These are phyloP conservation scores for Musa schizocarpa DNA, from an alignment of 176 grass and related monocot species.

Conservation along the genomic window DNA sequence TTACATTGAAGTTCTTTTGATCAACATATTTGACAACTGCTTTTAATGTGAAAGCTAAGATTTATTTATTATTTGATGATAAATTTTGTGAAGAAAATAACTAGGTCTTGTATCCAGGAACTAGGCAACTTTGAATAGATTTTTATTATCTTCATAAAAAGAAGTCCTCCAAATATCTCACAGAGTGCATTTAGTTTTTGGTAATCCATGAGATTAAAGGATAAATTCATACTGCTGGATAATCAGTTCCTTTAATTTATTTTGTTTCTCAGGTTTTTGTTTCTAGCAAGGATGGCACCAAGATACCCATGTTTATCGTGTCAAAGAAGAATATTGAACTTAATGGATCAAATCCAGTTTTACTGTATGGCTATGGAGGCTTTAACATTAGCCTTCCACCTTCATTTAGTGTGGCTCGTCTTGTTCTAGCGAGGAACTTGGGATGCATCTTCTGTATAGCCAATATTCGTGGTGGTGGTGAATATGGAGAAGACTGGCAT, in stretches of 20 bases:
- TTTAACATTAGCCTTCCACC: constrained; percentile 82
- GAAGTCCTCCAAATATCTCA: not conserved
- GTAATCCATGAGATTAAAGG: not conserved
- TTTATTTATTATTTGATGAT: not conserved
- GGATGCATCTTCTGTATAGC: constrained; percentile 61
- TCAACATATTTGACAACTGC: not conserved
- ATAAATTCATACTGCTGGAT: no score
- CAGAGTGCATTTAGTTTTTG: no score
- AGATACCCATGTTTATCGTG: constrained; percentile 90
- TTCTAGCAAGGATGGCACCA: constrained; percentile 63
- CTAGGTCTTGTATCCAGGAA: not conserved
- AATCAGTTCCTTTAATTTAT: not conserved
- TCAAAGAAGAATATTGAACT: constrained; percentile 65
- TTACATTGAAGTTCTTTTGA: not conserved
- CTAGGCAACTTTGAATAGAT: not conserved
- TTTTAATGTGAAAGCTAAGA: not conserved
- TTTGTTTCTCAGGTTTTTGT: constrained; percentile 59
- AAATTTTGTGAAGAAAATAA: not conserved
- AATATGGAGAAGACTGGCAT: constrained; percentile 99
- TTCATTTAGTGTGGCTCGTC: constrained; percentile 54
- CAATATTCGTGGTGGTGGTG: constrained; percentile 89
- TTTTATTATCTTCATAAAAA: not conserved
- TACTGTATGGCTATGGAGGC: constrained; percentile 94
- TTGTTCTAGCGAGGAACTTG: constrained; percentile 70
- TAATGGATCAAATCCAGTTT: constrained; percentile 67